A percentile compares a stretch with the other conserved stretches of the same genome.
These are phyloP conservation scores for Athelia psychrophila DNA, from an alignment of 1,284 basidiomycete genomes.

Conservation along the genomic window DNA sequence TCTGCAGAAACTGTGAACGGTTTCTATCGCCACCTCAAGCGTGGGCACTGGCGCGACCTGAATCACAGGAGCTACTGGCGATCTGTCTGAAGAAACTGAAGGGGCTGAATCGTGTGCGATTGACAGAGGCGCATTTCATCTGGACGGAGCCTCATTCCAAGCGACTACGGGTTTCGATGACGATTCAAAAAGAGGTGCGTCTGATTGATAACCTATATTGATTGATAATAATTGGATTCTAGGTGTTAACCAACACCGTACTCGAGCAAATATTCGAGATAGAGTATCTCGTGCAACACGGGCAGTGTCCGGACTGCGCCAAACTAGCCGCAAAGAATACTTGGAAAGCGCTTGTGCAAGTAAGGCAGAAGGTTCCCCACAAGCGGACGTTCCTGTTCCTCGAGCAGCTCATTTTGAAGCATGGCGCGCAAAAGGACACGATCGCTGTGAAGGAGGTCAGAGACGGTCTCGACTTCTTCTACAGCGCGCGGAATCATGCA, in stretches of 20 bases:
- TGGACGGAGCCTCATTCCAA: conserved; percentile 99
- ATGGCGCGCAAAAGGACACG: conserved; percentile 96
- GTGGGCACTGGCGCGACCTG: conserved; percentile 87
- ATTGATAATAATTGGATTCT: not conserved
- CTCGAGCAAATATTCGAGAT: conserved; percentile 98
- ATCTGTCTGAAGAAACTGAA: conserved; percentile 94
- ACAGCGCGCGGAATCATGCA: conserved; percentile 86
- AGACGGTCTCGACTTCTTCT: conserved; percentile 98
- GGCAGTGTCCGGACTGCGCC: conserved; percentile 94
- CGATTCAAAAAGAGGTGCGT: conserved; percentile 94
- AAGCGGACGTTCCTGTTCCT: conserved; percentile 98
- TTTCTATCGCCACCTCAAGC: conserved; percentile 90
- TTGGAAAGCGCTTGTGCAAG: conserved; percentile 97
- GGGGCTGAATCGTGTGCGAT: conserved; percentile 89
- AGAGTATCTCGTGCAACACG: conserved; percentile 93
- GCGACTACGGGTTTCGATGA: conserved; percentile 89
- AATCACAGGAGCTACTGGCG: conserved; percentile 90
- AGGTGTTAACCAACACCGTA: conserved; percentile 94
- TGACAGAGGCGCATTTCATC: conserved; percentile 97
- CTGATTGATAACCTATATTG: not conserved
- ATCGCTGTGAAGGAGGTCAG: conserved; percentile 90
- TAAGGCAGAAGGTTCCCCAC: conserved; percentile 96
- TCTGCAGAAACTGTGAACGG: conserved; percentile 94
- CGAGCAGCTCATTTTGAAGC: conserved; percentile 97
- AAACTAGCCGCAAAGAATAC: conserved; percentile 97